A percentile compares a stretch with the other conserved stretches of the same genome.
Conservation (phyloP, 2,329 filamentous ascomycete genomes). For the Metarhizium sp. region DNA sequence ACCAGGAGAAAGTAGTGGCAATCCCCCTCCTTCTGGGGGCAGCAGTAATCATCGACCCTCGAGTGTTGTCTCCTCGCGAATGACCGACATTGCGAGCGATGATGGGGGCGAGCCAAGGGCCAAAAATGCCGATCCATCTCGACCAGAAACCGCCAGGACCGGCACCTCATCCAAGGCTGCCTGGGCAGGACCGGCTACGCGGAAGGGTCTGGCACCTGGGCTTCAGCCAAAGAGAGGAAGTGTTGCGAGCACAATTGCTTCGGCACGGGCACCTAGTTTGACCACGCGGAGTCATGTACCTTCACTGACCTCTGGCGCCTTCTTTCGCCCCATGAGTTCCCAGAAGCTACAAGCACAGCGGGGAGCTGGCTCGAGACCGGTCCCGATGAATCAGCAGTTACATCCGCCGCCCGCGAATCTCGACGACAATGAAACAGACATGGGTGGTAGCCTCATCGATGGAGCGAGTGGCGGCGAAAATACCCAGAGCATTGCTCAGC, state of each 20-base stretch:
- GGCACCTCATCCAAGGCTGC: slow-evolving; percentile 29
- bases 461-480: slow-evolving; percentile 50
- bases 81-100: slow-evolving; percentile 56
- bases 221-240: slow-evolving; percentile 36
- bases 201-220: slow-evolving; percentile 35
- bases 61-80: slow-evolving; percentile 62
- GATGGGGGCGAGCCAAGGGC: slow-evolving; percentile 37
- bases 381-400: slow-evolving; percentile 29
- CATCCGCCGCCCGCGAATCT: slow-evolving; percentile 17
- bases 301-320: slow-evolving; percentile 78
- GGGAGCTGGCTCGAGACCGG: slow-evolving; percentile 42
- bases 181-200: slow-evolving; percentile 48
- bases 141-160: slow-evolving; percentile 45
- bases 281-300: slow-evolving; percentile 82
- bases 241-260: slow-evolving; percentile 37
- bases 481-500: slow-evolving; percentile 34
- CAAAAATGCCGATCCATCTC: slow-evolving; percentile 36
- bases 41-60: slow-evolving; percentile 40
- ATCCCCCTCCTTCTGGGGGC: slow-evolving; percentile 20
- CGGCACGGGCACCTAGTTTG: slow-evolving; percentile 44
- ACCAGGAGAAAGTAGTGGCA: slow-evolving; percentile 28
- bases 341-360: slow-evolving; percentile 88
- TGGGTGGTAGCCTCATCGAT: slow-evolving; percentile 31
- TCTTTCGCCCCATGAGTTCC: slow-evolving; percentile 95
- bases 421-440: slow-evolving; percentile 31